Evolutionary conservation across 305 asterid genomes (phyloP).

Genomic region (Fraxinus angustifolia): DNA sequence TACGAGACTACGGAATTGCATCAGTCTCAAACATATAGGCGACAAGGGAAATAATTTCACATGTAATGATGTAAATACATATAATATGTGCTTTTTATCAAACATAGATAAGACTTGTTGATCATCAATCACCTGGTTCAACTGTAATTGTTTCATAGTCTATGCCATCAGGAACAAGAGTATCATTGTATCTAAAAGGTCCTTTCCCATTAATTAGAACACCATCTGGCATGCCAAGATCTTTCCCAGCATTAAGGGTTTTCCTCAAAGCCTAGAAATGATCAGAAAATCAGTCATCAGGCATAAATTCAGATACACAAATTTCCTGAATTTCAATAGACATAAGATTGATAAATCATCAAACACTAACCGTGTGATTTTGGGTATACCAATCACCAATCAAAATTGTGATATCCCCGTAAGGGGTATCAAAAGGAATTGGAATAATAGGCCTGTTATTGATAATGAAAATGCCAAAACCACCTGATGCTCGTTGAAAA

Average conservation of each 20-base stretch:
- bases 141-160: slow-evolving; percentile 59
- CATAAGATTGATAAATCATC: neutral
- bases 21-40: neutral
- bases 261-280: slow-evolving; percentile 61
- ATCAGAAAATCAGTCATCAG: neutral
- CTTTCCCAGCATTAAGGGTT: slow-evolving; percentile 61
- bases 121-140: slow-evolving; percentile 45
- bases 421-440: slow-evolving; percentile 76
- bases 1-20: neutral
- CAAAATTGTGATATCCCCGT: slow-evolving; percentile 70
- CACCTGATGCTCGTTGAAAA: slow-evolving; percentile 90
- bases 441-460: slow-evolving; percentile 69
- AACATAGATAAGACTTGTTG: neutral
- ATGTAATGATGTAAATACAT: neutral
- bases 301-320: neutral
- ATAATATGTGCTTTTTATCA: neutral
- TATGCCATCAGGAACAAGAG: slow-evolving; percentile 70
- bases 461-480: slow-evolving; percentile 65
- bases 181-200: slow-evolving; percentile 68
- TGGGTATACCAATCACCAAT: slow-evolving; percentile 94
- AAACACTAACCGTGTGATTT: slow-evolving; percentile 76
- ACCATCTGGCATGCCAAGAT: slow-evolving; percentile 88
- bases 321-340: neutral
- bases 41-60: neutral
- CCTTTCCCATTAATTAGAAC: slow-evolving; percentile 84